A percentile compares a stretch with the other conserved stretches of the same genome.
Evolutionary conservation across 768 basidiomycete species (phyloP).

Genomic region (Lactarius trivialis): DNA sequence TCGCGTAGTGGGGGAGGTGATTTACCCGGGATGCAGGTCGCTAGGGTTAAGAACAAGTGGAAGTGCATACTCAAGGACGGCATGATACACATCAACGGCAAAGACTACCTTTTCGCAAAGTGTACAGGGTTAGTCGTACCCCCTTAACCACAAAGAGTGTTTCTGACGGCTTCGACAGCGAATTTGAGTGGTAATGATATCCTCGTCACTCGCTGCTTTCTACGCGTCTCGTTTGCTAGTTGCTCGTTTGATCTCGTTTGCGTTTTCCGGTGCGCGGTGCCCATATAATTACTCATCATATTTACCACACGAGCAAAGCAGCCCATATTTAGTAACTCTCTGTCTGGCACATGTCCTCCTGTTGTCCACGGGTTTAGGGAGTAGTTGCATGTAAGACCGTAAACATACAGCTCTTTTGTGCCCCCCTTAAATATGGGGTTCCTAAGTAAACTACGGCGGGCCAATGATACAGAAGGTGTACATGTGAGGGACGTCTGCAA

Average conservation of each 20-base stretch:
- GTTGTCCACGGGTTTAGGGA: slow-evolving; percentile 5
- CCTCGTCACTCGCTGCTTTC: background rate
- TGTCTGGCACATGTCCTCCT: background rate
- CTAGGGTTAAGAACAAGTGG: slow-evolving; percentile 99
- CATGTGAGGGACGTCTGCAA: slow-evolving; percentile 1
- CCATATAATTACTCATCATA: slow-evolving; percentile 17
- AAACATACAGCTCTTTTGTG: slow-evolving; percentile 15
- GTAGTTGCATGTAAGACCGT: slow-evolving; percentile 10
- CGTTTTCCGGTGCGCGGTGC: background rate
- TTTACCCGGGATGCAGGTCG: slow-evolving; percentile 53
- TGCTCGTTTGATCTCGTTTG: background rate
- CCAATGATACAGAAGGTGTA: slow-evolving; percentile 5
- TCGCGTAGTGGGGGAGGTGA: background rate
- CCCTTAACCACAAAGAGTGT: background rate
- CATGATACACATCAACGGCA: slow-evolving; percentile 94
- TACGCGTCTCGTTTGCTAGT: background rate
- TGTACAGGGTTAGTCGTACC: slow-evolving; percentile 73
- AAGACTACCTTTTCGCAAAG: slow-evolving; percentile 95
- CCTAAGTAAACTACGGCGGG: slow-evolving; percentile 4
- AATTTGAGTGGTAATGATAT: slow-evolving; percentile 32
- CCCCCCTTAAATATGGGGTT: background rate
- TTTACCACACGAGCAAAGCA: slow-evolving; percentile 3
- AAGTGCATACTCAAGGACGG: slow-evolving; percentile 97
- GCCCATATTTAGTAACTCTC: slow-evolving; percentile 3
- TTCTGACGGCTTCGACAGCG: slow-evolving; percentile 22